Evolutionary conservation across 2,329 filamentous ascomycete genomes (phyloP), one percentile per base, ranked within the genome.

Genomic region (Colletotrichum godetiae): DNA sequence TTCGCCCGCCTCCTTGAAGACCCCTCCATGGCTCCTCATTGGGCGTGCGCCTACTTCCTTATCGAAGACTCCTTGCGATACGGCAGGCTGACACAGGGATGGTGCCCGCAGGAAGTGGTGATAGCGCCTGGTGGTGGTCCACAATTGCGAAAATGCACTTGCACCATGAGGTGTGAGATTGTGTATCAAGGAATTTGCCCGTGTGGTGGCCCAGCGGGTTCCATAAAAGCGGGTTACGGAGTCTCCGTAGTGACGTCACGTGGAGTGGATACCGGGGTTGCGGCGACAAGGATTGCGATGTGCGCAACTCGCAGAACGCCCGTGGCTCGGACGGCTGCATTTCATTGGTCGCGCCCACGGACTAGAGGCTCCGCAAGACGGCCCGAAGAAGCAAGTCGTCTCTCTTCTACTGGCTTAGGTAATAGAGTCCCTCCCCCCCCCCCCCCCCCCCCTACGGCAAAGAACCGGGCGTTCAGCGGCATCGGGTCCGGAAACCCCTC

Each of bases 201-300:
- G 46, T 57, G 49, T 67, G 63, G 63, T 67, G 57, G 49, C 64
- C 35, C 56, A 35, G 57, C 57, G 22, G 64, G 57, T 31, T 52
- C 64, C 68, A 62, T 35, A 35, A 13, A 11, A 24, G 68, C 37
- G 70, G 70, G 66, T 19, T 4, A 4, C 59, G 53, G 70, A 29
- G 53, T 46, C 53, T 35, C 70, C 70, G 66, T 22, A 70, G 66
- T 73, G 70, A 73, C 70, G 70, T 73, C 70, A 73, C 11, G 1
- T 0, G 1, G 5, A 10, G 33, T 64, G 42, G 55, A 19, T 5
- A 12, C 22, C 29, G 3, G 22, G 27, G 24, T 71, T 24, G 56
- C 33, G 55, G 57, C 46, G 10, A 31, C 24, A 42, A 46, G 22
- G 37, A 11, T 56, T 52, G 22, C 37, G 65, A 55, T 58, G 37